phyloP scores from a whole-genome alignment of 2,329 filamentous ascomycete genomes.

The Pseudopyricularia javanii region DNA sequence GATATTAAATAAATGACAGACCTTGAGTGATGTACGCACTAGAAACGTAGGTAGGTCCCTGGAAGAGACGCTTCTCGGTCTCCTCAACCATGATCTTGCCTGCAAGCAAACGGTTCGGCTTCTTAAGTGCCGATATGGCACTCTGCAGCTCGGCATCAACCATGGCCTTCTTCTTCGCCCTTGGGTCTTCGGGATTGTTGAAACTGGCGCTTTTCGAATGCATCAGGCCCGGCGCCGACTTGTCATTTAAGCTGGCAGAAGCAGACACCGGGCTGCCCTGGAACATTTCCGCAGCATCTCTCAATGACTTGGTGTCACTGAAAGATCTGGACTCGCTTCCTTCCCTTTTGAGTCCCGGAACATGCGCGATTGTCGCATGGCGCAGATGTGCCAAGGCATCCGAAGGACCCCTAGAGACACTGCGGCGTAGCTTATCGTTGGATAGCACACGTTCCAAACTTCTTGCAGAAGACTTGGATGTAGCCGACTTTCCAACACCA shows the following conservation, averaged over 20 bases:
- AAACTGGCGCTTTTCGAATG: conserved; percentile 31
- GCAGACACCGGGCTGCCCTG: background rate
- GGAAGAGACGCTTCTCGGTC: conserved; percentile 45
- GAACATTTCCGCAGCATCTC: conserved; percentile 24
- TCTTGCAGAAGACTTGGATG: conserved; percentile 26
- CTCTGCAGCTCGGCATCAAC: conserved; percentile 60
- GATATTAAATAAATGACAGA: background rate
- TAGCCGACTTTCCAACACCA: conserved; percentile 24
- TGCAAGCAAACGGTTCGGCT: conserved; percentile 61
- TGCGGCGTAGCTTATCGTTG: conserved; percentile 44
- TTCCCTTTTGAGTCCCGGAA: conserved; percentile 56
- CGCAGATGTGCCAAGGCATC: conserved; percentile 52
- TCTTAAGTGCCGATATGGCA: conserved; percentile 62
- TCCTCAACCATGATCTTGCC: conserved; percentile 56
- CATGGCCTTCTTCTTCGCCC: conserved; percentile 51
- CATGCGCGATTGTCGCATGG: conserved; percentile 50
- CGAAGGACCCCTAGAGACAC: conserved; percentile 42
- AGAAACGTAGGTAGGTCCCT: conserved; percentile 28
- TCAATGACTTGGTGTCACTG: conserved; percentile 29
- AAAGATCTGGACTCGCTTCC: conserved; percentile 39
- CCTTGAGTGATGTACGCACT: conserved; percentile 22
- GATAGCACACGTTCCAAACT: conserved; percentile 52
- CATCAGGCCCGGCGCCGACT: conserved; percentile 8
- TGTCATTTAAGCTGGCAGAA: background rate
- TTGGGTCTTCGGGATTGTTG: conserved; percentile 39